Evolutionary conservation across 192 early-diverging fungal species (phyloP).

Genomic region (Spinellus fusiger): DNA sequence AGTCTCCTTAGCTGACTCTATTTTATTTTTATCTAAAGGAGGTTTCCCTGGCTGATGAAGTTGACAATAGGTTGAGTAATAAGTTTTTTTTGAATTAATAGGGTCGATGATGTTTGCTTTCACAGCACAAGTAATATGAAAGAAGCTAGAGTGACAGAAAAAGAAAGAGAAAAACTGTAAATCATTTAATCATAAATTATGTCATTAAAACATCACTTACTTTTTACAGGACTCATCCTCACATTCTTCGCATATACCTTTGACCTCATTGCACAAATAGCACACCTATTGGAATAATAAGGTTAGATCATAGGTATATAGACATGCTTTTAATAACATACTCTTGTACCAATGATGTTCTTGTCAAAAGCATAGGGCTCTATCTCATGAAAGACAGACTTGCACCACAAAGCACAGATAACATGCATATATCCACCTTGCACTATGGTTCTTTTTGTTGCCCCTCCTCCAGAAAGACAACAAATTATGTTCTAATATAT

Average conservation of each 20-base stretch:
- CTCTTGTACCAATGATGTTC: slow-evolving; percentile 3
- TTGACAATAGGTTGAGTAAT: not conserved
- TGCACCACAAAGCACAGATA: slow-evolving; percentile 40
- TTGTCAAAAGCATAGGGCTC: slow-evolving; percentile 34
- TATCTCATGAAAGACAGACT: slow-evolving; percentile 14
- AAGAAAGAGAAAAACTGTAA: not conserved
- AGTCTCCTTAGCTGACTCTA: too few species aligned
- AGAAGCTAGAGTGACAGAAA: not conserved
- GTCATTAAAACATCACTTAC: not conserved
- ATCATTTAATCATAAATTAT: not conserved
- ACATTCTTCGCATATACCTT: not conserved
- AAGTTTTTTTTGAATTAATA: not conserved
- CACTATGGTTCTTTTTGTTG: slow-evolving; percentile 36
- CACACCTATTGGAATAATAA: not conserved
- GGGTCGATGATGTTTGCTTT: not conserved
- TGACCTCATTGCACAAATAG: not conserved
- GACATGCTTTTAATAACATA: not conserved
- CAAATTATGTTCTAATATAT: slow-evolving; percentile 35
- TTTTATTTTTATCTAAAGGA: too few species aligned
- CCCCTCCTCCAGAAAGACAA: slow-evolving; percentile 33
- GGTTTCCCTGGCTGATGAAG: not conserved
- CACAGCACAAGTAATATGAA: not conserved
- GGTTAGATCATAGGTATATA: not conserved
- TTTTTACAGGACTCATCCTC: not conserved
- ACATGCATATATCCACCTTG: slow-evolving; percentile 42